Evolutionary conservation across 129 eudicot species (phyloP), one percentile per base, ranked within the genome.

Genomic region (Tanacetum coccineum): DNA sequence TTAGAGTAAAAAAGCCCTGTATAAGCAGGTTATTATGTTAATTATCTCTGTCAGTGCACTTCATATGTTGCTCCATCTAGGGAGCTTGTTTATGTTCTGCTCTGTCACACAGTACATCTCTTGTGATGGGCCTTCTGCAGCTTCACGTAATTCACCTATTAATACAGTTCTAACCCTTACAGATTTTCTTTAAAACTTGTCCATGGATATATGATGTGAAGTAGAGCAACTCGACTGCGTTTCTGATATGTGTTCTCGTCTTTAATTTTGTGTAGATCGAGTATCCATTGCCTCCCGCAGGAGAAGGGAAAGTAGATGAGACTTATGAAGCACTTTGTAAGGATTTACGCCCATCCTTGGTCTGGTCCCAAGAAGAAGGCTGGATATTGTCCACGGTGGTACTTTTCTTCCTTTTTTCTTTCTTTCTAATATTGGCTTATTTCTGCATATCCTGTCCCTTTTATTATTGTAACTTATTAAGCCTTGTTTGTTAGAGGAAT

Each of bases 271-370:
- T 71, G 45, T 75, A 91, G 98, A 74, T 91, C 26, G 79, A 66
- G 69, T 79, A 83, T 68, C 59, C 68, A 48, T 59, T 67, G 72
- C 80, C 74, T 18, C 98, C 96, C 12, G 36, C 44, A 14, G 98
- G 98, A 59, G 80, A 87, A 71, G 91, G 96, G 47, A 15, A 14
- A 26, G 59, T 10, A 4, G 57, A 65, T 21, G 19, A 44, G 26
- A 12, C 11, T 19, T 78, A 87, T 80, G 74, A 75, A 30, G 87
- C 69, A 57, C 59, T 17, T 45, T 65, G 73, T 76, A 68, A 78
- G 70, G 94, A 88, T 82, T 26, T 85, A 28, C 95, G 98, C 66
- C 98, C 95, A 51, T 81, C 76, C 13, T 76, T 91, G 67, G 68
- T 80, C 15, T 91, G 98, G 98, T 80, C 85, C 10, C 74, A 76